These are phyloP conservation scores for Boletales sp. DNA, from an alignment of 768 basidiomycete genomes.

Conservation along the genomic window DNA sequence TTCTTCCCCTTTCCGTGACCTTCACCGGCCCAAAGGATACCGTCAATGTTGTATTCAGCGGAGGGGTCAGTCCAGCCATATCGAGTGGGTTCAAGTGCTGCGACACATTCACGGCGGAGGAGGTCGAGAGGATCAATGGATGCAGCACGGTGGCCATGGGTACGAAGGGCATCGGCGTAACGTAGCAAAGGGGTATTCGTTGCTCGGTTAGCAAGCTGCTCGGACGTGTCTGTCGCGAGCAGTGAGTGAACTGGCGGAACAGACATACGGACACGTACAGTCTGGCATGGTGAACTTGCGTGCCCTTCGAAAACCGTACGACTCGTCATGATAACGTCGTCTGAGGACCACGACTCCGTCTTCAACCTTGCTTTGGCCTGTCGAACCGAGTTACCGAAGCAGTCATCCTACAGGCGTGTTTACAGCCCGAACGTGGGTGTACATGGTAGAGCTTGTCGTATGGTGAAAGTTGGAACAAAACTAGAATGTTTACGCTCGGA, in stretches of 20 bases:
- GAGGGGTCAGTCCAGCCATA: conserved; percentile 64
- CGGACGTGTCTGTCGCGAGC: conserved; percentile 48
- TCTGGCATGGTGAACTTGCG: conserved; percentile 65
- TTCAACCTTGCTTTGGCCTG: not conserved
- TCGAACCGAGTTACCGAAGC: conserved; percentile 3
- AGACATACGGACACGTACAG: conserved; percentile 44
- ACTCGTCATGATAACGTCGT: conserved; percentile 68
- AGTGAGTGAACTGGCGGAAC: not conserved
- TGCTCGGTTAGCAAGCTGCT: too few relatives aligned
- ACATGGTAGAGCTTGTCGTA: conserved; percentile 8
- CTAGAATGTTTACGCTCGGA: conserved; percentile 3
- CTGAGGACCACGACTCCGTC: conserved; percentile 21
- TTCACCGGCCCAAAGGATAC: conserved; percentile 69
- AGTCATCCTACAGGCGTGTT: conserved; percentile 10
- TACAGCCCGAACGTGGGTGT: conserved; percentile 11
- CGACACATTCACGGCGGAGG: conserved; percentile 77
- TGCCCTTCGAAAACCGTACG: conserved; percentile 71
- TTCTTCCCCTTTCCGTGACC: conserved; percentile 30
- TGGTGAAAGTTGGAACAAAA: not conserved
- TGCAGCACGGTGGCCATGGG: conserved; percentile 81
- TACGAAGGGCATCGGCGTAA: conserved; percentile 87
- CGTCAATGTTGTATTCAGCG: conserved; percentile 65
- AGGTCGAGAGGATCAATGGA: conserved; percentile 86
- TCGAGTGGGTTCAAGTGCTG: conserved; percentile 69
- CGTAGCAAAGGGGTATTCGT: conserved; percentile 69